phyloP scores from a whole-genome alignment of 495 filamentous ascomycete species.

The Penicillium parvum region DNA sequence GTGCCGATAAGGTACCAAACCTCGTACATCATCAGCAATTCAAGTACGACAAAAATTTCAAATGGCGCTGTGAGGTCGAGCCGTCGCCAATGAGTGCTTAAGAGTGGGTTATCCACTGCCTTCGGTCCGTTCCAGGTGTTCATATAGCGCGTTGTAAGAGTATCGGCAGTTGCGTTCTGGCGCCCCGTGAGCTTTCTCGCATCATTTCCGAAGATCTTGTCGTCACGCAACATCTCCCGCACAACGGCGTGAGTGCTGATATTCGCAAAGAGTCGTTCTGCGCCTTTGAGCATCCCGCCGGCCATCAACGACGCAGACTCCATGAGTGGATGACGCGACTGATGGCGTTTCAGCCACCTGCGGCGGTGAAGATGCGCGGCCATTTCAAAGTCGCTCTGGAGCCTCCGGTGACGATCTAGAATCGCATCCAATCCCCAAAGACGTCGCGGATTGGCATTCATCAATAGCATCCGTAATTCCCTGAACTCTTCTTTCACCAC shows the following conservation, averaged over 20 bases:
- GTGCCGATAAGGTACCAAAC: slow-evolving; percentile 8
- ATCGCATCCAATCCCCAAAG: background rate
- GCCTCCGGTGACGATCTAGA: background rate
- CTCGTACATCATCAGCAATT: slow-evolving; percentile 6
- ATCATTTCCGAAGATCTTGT: too few species aligned
- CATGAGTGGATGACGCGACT: background rate
- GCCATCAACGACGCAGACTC: too few species aligned
- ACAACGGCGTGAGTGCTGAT: too few species aligned
- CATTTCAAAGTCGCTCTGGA: background rate
- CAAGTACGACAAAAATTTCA: background rate
- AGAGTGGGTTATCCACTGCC: slow-evolving; percentile 4
- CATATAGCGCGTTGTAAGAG: slow-evolving; percentile 8
- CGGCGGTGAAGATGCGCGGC: background rate
- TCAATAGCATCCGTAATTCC: background rate
- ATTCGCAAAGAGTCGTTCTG: too few species aligned
- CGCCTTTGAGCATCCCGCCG: too few species aligned
- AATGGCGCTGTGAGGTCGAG: slow-evolving; percentile 30
- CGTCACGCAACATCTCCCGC: too few species aligned
- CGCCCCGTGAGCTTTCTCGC: too few species aligned
- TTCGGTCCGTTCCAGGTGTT: slow-evolving; percentile 4
- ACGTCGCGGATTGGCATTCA: background rate
- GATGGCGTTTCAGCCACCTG: background rate
- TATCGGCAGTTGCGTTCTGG: too few species aligned
- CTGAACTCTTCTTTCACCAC: background rate
- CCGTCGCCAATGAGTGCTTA: slow-evolving; percentile 26